Evolutionary conservation across 75 land plant species (phyloP).

Genomic region (Cunninghamia lanceolata): DNA sequence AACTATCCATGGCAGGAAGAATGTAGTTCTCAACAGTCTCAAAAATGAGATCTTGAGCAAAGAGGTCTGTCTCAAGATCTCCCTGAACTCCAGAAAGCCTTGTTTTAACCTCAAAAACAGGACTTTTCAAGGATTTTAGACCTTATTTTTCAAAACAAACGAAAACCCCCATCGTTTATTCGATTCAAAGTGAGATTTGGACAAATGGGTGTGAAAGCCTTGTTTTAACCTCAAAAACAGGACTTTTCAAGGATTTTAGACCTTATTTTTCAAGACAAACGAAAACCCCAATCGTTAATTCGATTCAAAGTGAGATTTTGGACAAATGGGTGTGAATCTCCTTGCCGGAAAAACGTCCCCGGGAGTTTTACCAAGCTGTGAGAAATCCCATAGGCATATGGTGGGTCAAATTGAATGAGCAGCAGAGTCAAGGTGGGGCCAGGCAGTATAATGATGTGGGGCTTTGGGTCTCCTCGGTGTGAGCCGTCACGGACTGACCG

Average conservation of each 20-base stretch:
- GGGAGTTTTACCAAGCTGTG: neutral
- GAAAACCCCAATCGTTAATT: neutral
- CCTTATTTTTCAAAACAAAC: neutral
- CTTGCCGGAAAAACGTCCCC: neutral
- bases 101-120: neutral
- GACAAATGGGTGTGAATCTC: neutral
- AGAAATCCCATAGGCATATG: neutral
- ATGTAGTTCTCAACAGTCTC: neutral
- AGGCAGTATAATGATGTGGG: neutral
- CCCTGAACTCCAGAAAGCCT: neutral
- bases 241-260: neutral
- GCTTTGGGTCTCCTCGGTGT: neutral
- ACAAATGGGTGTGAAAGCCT: neutral
- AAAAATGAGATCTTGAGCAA: neutral
- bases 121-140: neutral
- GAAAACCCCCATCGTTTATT: neutral
- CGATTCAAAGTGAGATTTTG: neutral
- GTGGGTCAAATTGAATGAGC: neutral
- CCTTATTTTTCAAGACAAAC: neutral
- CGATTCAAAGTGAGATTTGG: neutral
- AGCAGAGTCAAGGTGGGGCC: neutral
- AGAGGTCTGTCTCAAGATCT: neutral
- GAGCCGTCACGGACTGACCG: neutral
- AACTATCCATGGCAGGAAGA: neutral
- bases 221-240: neutral